Conservation (phyloP, 805 yeast species). For the Yarrowia bubula region DNA sequence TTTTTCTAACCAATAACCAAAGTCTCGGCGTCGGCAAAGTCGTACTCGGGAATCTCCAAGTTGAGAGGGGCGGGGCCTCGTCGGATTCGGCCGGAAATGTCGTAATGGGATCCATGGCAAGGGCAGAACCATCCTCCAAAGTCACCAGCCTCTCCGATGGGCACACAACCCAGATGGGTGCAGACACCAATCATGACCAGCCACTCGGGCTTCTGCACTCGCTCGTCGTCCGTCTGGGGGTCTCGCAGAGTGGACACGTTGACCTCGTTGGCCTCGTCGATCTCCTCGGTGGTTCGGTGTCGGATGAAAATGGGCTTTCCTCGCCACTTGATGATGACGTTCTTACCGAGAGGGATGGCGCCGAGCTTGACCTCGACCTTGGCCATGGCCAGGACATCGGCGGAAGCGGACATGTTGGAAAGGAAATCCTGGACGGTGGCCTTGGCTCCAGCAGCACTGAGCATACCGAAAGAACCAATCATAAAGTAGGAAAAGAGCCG, state of each 20-base stretch:
- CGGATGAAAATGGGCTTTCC: constrained; percentile 99
- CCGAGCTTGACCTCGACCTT: constrained; percentile 95
- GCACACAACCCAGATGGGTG: constrained; percentile 99
- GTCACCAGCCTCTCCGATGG: constrained; percentile 99
- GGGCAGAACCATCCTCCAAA: constrained; percentile 99
- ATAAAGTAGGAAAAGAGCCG: constrained; percentile 93
- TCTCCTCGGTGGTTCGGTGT: constrained; percentile 93
- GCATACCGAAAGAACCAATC: constrained; percentile 92
- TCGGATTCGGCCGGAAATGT: constrained; percentile 99
- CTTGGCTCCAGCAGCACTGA: constrained; percentile 92
- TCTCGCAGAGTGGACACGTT: constrained; percentile 81
- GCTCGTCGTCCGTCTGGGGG: constrained; percentile 88
- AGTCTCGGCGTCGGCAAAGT: constrained; percentile 74
- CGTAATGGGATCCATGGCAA: constrained; percentile 99
- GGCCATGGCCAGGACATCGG: constrained; percentile 99
- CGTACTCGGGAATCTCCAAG: constrained; percentile 93
- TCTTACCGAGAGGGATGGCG: constrained; percentile 95
- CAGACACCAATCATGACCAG: constrained; percentile 98
- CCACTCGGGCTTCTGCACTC: constrained; percentile 98
- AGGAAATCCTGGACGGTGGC: constrained; percentile 91
- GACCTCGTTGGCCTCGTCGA: constrained; percentile 86
- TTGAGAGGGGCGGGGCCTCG: constrained; percentile 99
- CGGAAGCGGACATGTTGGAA: constrained; percentile 93
- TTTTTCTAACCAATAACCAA: constrained; percentile 74
- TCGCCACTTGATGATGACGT: constrained; percentile 98